A percentile compares a stretch with the other conserved stretches of the same genome.
phyloP scores from a whole-genome alignment of 805 yeast species.

The Pichia cabralensis region DNA sequence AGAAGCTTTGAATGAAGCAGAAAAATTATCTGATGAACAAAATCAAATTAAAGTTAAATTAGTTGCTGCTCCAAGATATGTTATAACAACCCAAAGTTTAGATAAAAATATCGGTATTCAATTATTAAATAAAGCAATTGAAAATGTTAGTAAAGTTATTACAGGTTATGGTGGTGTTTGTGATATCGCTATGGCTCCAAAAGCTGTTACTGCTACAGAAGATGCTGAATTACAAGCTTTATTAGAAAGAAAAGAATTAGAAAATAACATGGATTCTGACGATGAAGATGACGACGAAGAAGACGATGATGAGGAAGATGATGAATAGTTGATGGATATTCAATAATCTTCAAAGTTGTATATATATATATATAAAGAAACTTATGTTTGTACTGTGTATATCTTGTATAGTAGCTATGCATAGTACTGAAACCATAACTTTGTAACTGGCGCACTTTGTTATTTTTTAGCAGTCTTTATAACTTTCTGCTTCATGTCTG shows the following conservation, averaged over 20 bases:
- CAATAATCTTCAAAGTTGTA: too few relatives aligned
- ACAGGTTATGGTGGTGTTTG: conserved; percentile 73
- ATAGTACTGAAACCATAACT: too few relatives aligned
- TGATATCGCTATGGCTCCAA: conserved; percentile 94
- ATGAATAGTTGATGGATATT: conserved; percentile 2
- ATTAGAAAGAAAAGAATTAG: conserved; percentile 87
- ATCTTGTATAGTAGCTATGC: too few relatives aligned
- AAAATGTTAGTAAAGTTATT: conserved; percentile 60
- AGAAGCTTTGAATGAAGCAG: conserved; percentile 79
- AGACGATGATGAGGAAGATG: conserved; percentile 19
- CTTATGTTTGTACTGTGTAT: too few relatives aligned
- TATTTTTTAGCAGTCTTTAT: too few relatives aligned
- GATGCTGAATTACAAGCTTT: conserved; percentile 96
- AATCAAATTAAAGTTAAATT: conserved; percentile 87
- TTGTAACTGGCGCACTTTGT: too few relatives aligned
- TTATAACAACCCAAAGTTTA: conserved; percentile 82
- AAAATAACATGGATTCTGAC: conserved; percentile 75
- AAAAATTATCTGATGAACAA: conserved; percentile 69
- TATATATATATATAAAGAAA: too few relatives aligned
- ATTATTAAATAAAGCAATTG: conserved; percentile 69
- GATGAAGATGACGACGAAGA: conserved; percentile 37
- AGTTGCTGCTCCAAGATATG: conserved; percentile 96
- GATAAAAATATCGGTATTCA: conserved; percentile 87
- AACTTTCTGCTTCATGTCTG: too few relatives aligned
- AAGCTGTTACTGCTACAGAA: conserved; percentile 97